Evolutionary conservation across 306 rosid genomes (phyloP).

Genomic region (Gastrolobium bilobum): DNA sequence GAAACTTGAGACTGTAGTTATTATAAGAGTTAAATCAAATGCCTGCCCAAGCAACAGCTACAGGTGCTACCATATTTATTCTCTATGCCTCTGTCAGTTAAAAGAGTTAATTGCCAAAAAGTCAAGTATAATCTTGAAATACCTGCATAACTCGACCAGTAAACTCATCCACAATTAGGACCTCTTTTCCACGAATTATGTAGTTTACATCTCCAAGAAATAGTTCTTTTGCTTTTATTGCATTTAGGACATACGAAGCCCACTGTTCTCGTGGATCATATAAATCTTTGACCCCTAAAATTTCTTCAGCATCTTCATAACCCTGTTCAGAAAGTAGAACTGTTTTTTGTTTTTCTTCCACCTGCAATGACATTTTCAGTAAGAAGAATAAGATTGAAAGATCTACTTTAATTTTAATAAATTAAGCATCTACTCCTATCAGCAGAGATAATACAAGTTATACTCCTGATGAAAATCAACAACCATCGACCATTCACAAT

Average conservation of each 20-base stretch:
- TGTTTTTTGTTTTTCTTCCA: conserved; percentile 91
- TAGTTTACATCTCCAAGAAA: conserved; percentile 95
- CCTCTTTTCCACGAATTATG: conserved; percentile 92
- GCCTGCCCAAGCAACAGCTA: conserved; percentile 35
- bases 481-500: conserved; percentile 16
- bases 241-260: conserved; percentile 94
- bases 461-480: neutral
- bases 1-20: conserved; percentile 12
- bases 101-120: conserved; percentile 23
- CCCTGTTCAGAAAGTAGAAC: conserved; percentile 95
- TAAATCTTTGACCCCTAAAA: conserved; percentile 87
- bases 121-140: conserved; percentile 30
- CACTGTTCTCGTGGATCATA: conserved; percentile 98
- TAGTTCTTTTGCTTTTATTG: conserved; percentile 93
- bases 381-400: conserved; percentile 30
- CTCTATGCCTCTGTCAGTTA: conserved; percentile 5
- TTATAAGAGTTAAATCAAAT: conserved; percentile 2
- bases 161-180: conserved; percentile 95
- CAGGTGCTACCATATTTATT: conserved; percentile 17
- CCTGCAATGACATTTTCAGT: conserved; percentile 63
- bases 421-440: conserved; percentile 18
- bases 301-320: conserved; percentile 97
- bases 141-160: conserved; percentile 99
- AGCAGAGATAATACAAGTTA: conserved; percentile 35
- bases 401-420: conserved; percentile 33